Percentiles rank a stretch among this genome's conserved stretches.
Conservation (phyloP, 306 rosid genomes). For the Begonia fuchsioides region DNA sequence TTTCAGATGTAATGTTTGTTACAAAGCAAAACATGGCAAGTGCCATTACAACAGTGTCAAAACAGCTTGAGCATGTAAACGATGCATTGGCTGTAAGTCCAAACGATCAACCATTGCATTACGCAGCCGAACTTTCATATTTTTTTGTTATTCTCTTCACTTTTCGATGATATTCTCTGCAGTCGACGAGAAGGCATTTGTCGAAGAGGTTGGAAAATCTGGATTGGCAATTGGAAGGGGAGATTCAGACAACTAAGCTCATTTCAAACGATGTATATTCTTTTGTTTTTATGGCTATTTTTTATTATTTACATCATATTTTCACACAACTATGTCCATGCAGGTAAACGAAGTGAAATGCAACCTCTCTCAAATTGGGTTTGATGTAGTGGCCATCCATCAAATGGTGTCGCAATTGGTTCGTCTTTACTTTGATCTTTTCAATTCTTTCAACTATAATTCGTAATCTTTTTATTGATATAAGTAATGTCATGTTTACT, state of each 20-base stretch:
- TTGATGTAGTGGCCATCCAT: conserved; percentile 29
- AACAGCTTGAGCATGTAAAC: conserved; percentile 58
- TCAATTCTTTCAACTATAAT: background rate
- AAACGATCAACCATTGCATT: conserved; percentile 5
- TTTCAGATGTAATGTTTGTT: conserved; percentile 76
- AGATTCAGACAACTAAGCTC: conserved; percentile 36
- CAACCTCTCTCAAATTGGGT: conserved; percentile 59
- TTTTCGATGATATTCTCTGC: conserved; percentile 7
- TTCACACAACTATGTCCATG: conserved; percentile 3
- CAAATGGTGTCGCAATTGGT: conserved; percentile 41
- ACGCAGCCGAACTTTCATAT: conserved; percentile 9
- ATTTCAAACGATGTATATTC: conserved; percentile 46
- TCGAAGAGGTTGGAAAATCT: conserved; percentile 49
- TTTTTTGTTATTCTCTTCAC: conserved; percentile 1
- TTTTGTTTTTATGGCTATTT: background rate
- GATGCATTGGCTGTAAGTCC: conserved; percentile 68
- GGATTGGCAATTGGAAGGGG: conserved; percentile 56
- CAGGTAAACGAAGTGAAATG: conserved; percentile 66
- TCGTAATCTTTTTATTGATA: no score
- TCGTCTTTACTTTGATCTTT: conserved; percentile 4
- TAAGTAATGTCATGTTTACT: no score
- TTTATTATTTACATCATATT: background rate
- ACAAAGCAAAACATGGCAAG: conserved; percentile 64
- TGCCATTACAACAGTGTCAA: conserved; percentile 50
- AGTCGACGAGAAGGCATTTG: conserved; percentile 62